A percentile compares a stretch with the other conserved stretches of the same genome.
phyloP scores from a whole-genome alignment of 768 basidiomycete species.

The Clitopilus passeckerianus region DNA sequence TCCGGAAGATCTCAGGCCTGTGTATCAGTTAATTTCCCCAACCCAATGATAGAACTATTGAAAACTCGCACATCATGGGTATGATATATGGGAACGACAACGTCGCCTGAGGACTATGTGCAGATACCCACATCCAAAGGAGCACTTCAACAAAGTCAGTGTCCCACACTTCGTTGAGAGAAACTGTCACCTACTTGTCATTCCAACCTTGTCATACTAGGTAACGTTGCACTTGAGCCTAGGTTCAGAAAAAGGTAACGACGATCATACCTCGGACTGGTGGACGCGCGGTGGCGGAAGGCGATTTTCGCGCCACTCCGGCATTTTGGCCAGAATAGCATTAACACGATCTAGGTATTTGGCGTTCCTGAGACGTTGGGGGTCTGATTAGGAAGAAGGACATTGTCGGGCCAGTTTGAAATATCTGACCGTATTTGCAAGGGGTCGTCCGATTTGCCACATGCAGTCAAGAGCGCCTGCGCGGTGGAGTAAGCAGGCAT shows the following conservation, averaged over 20 bases:
- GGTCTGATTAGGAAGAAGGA: neutral
- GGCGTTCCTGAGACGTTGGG: slow-evolving; percentile 33
- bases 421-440: slow-evolving; percentile 49
- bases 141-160: slow-evolving; percentile 45
- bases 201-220: slow-evolving; percentile 83
- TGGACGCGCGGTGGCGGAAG: slow-evolving; percentile 83
- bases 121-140: slow-evolving; percentile 75
- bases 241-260: neutral
- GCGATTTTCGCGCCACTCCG: slow-evolving; percentile 68
- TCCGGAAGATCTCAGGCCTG: slow-evolving; percentile 84
- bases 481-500: slow-evolving; percentile 58
- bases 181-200: slow-evolving; percentile 55
- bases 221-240: slow-evolving; percentile 7
- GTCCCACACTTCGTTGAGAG: slow-evolving; percentile 3
- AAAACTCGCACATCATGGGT: slow-evolving; percentile 62
- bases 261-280: slow-evolving; percentile 59
- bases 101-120: slow-evolving; percentile 70
- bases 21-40: neutral
- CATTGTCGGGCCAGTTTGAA: neutral
- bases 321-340: slow-evolving; percentile 53
- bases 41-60: neutral
- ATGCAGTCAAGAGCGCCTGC: slow-evolving; percentile 50
- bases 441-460: slow-evolving; percentile 47
- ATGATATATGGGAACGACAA: slow-evolving; percentile 75
- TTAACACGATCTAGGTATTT: slow-evolving; percentile 54